Percentiles rank a stretch among this genome's conserved stretches.
phyloP scores from a whole-genome alignment of 768 basidiomycete species.

The Suillus subaureus region DNA sequence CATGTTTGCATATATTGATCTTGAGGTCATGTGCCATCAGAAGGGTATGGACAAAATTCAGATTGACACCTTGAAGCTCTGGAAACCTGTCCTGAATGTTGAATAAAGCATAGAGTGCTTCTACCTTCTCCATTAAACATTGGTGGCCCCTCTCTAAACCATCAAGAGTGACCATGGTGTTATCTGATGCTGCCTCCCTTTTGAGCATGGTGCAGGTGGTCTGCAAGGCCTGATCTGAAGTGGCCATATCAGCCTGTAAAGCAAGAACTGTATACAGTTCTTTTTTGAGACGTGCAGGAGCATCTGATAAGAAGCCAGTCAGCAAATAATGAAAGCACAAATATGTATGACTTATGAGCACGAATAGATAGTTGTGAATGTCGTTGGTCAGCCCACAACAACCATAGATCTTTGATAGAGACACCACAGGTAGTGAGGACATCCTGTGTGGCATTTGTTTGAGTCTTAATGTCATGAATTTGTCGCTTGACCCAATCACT shows the following conservation, averaged over 20 bases:
- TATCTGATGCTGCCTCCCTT: slow-evolving; percentile 4
- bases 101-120: slow-evolving; percentile 12
- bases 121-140: slow-evolving; percentile 7
- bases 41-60: slow-evolving; percentile 12
- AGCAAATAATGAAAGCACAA: neutral
- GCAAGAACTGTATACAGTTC: slow-evolving; percentile 35
- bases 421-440: neutral
- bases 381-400: slow-evolving; percentile 4
- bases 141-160: slow-evolving; percentile 18
- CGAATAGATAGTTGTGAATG: too few relatives aligned
- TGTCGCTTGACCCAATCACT: slow-evolving; percentile 35
- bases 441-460: neutral
- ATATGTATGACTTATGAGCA: neutral
- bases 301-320: slow-evolving; percentile 11
- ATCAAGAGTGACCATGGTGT: slow-evolving; percentile 17
- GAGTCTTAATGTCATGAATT: slow-evolving; percentile 19
- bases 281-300: slow-evolving; percentile 32
- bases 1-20: slow-evolving; percentile 28
- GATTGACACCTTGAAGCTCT: slow-evolving; percentile 7
- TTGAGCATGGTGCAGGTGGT: slow-evolving; percentile 15
- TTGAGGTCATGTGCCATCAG: slow-evolving; percentile 23
- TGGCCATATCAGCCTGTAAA: slow-evolving; percentile 33
- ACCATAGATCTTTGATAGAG: too few relatives aligned
- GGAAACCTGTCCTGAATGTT: slow-evolving; percentile 15
- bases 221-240: slow-evolving; percentile 27